Evolutionary conservation across 1,284 basidiomycete species (phyloP), one percentile per base, ranked within the genome.

Genomic region (Sporisorium iseilematis-ciliati): DNA sequence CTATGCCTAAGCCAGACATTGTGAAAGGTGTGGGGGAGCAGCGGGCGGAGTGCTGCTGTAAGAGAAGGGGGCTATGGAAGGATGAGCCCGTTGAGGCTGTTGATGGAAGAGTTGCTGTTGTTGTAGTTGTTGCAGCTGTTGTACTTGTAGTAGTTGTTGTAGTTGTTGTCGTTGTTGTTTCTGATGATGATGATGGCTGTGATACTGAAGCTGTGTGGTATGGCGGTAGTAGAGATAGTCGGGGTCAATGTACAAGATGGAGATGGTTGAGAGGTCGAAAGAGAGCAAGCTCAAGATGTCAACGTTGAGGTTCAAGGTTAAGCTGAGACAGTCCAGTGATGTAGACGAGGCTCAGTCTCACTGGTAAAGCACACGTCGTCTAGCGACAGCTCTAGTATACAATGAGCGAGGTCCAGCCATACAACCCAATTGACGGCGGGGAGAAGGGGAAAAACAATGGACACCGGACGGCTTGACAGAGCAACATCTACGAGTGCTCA

Each of bases 1-100:
- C 75, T 57, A 83, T 83, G 23, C 82, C 81, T 18, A 83, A 69
- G 8, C 82, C 82, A 10, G 79, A 77, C 77, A 81, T 83, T 45
- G 26, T 64, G 29, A 20, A 12, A 14, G 46, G 23, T 16, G 55
- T 4, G 42, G 10, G 8, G 21, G 23, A 20, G 55, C 33, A 35
- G 55, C 2, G 25, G 7, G 16, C 18, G n/a, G n/a, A n/a, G 43
- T 45, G 41, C 23, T 31, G 23, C 8, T 54, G 42, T 42, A 38
- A 4, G 14, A 14, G 35, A 38, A n/a, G n/a, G n/a, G n/a, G n/a
- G n/a, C n/a, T n/a, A n/a, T n/a, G n/a, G n/a, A n/a, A n/a, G n/a
- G n/a, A n/a, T n/a, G n/a, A n/a, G n/a, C n/a, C n/a, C n/a, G n/a
- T n/a, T n/a, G n/a, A n/a, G n/a, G n/a, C n/a, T n/a, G n/a, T n/a